These are phyloP conservation scores for Skeletonema marinoi DNA, from an alignment of 108 stramenopile genomes.

Conservation along the genomic window DNA sequence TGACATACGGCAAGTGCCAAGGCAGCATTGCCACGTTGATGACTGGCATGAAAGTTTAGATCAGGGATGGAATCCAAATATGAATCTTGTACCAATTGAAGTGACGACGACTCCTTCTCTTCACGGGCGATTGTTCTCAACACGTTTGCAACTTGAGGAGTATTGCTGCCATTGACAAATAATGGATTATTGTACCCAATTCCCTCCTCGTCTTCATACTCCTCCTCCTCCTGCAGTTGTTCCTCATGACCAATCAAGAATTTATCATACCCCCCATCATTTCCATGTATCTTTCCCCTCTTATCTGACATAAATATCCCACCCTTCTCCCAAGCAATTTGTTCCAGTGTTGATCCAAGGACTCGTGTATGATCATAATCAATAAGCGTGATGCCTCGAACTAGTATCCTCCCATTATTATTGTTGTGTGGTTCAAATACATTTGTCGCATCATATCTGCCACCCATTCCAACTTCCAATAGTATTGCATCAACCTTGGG, in stretches of 20 bases:
- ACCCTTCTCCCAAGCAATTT: constrained; percentile 96
- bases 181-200: constrained; percentile 24
- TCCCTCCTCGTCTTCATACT: neutral
- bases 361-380: constrained; percentile 91
- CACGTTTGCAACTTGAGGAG: neutral
- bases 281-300: constrained; percentile 10
- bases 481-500: constrained; percentile 77
- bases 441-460: constrained; percentile 95
- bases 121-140: neutral
- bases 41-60: constrained; percentile 61
- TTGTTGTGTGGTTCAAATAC: constrained; percentile 56
- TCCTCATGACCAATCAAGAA: constrained; percentile 14
- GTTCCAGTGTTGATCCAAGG: constrained; percentile 81
- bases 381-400: constrained; percentile 70
- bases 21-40: constrained; percentile 78
- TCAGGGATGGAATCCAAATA: constrained; percentile 14
- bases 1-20: constrained; percentile 69
- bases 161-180: constrained; percentile 2
- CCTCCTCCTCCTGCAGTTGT: neutral
- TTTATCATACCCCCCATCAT: constrained; percentile 38
- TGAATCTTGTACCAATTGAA: constrained; percentile 11
- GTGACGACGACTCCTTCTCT: neutral
- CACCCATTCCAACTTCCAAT: constrained; percentile 94
- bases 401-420: constrained; percentile 7
- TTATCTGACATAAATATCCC: constrained; percentile 83